Percentiles rank a stretch among this genome's conserved stretches.
phyloP scores from a whole-genome alignment of 208 protist species.

The Sergeia podlipaevii region DNA sequence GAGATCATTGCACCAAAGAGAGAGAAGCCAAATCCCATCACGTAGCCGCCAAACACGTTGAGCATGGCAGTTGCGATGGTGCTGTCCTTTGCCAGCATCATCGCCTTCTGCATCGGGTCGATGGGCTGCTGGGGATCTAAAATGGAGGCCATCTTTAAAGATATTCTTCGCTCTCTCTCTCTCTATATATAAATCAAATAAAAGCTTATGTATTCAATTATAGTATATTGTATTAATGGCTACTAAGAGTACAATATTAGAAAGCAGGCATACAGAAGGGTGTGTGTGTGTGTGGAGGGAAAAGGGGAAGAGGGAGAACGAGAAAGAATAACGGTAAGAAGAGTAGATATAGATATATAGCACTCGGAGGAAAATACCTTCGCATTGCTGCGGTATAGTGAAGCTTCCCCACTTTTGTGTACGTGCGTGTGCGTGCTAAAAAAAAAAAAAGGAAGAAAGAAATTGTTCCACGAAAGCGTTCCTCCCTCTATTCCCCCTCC shows the following conservation, averaged over 20 bases:
- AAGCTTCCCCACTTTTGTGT: too few relatives aligned
- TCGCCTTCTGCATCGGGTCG: slow-evolving; percentile 60
- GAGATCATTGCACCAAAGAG: slow-evolving; percentile 88
- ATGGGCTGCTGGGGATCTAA: slow-evolving; percentile 56
- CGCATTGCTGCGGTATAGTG: too few relatives aligned
- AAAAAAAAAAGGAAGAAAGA: too few relatives aligned
- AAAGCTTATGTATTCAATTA: slow-evolving; percentile 2
- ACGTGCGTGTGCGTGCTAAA: too few relatives aligned
- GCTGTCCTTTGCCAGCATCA: slow-evolving; percentile 56
- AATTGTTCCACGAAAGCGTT: too few relatives aligned
- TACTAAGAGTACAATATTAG: background rate
- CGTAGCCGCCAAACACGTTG: slow-evolving; percentile 77
- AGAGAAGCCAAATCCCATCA: slow-evolving; percentile 86
- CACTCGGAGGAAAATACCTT: too few relatives aligned
- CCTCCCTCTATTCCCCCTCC: background rate
- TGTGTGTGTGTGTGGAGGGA: slow-evolving; percentile 7
- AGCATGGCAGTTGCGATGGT: slow-evolving; percentile 52
- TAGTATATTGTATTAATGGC: too few relatives aligned
- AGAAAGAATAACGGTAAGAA: background rate
- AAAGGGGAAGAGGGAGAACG: background rate
- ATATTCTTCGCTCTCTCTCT: slow-evolving; percentile 20
- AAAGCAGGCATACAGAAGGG: slow-evolving; percentile 4
- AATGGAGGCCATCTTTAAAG: slow-evolving; percentile 47
- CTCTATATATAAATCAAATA: background rate
- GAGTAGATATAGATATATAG: background rate